phyloP scores from a whole-genome alignment of 768 basidiomycete species.

The Boletales sp. region DNA sequence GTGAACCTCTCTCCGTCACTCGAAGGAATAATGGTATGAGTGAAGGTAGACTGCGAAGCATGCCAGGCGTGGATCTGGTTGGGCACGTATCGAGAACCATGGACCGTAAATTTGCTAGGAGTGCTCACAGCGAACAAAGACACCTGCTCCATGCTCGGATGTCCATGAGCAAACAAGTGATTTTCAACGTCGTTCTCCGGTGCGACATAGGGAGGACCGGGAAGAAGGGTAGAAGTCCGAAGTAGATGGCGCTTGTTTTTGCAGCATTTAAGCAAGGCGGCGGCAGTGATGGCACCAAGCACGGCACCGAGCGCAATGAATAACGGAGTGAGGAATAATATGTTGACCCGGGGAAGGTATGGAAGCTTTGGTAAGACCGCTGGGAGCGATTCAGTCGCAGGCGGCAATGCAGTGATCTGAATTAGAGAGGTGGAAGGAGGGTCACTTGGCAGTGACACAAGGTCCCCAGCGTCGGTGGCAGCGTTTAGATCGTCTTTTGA shows the following conservation, averaged over 20 bases:
- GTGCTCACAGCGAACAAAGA: conserved; percentile 21
- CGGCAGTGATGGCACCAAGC: conserved; percentile 16
- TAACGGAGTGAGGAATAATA: conserved; percentile 25
- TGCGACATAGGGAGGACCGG: conserved; percentile 26
- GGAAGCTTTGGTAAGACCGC: conserved; percentile 14
- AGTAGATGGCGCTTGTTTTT: not conserved
- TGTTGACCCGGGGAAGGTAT: conserved; percentile 21
- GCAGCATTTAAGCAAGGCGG: conserved; percentile 12
- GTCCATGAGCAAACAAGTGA: conserved; percentile 8
- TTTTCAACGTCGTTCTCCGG: conserved; percentile 17
- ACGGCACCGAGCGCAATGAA: conserved; percentile 24
- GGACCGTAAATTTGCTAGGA: conserved; percentile 29
- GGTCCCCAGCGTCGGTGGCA: not conserved
- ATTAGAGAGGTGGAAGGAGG: conserved; percentile 21
- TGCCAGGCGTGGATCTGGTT: conserved; percentile 11
- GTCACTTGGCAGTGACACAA: conserved; percentile 4
- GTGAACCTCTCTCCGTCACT: conserved; percentile 22
- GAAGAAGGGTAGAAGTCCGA: conserved; percentile 17
- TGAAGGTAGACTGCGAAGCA: conserved; percentile 1
- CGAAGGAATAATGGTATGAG: conserved; percentile 18
- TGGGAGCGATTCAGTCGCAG: conserved; percentile 15
- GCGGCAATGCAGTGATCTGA: conserved; percentile 33
- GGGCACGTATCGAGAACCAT: conserved; percentile 25
- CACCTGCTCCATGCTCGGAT: conserved; percentile 28
- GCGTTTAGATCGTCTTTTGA: not conserved